These are phyloP conservation scores for Podaxis sp. DNA, from an alignment of 768 basidiomycete species.

Conservation along the genomic window DNA sequence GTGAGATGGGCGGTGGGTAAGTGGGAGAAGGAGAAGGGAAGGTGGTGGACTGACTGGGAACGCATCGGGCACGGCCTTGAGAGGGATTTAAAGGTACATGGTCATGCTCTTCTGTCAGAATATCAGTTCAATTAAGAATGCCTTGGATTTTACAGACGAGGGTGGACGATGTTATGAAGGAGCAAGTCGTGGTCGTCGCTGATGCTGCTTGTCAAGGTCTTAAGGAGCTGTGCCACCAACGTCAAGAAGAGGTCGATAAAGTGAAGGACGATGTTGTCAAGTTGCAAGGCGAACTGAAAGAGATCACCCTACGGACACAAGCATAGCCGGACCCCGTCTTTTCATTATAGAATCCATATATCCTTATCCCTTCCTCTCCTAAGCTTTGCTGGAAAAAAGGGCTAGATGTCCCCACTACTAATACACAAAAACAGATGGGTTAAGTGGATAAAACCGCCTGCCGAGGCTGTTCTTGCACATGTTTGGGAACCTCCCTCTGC, in stretches of 20 bases:
- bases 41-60: constrained; percentile 66
- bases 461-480: not conserved
- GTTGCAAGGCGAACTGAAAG: constrained; percentile 32
- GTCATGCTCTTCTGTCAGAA: constrained; percentile 5
- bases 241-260: constrained; percentile 39
- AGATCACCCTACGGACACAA: constrained; percentile 10
- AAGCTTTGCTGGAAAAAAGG: not conserved
- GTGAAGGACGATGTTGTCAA: constrained; percentile 38
- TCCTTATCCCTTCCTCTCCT: not conserved
- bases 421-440: not conserved
- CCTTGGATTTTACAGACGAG: constrained; percentile 30
- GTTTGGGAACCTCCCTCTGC: constrained; percentile 15
- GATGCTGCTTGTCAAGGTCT: constrained; percentile 44
- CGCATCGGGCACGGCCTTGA: constrained; percentile 59
- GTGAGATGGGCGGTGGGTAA: constrained; percentile 59
- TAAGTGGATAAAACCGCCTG: constrained; percentile 5
- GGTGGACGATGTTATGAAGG: constrained; percentile 40
- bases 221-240: constrained; percentile 32
- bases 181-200: constrained; percentile 53
- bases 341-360: not conserved
- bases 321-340: not conserved
- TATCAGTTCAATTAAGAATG: not conserved
- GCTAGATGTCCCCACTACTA: not conserved
- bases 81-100: constrained; percentile 55
- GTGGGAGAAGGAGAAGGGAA: constrained; percentile 65